A percentile compares a stretch with the other conserved stretches of the same genome.
These are phyloP conservation scores for Paecilomyces formosus DNA, from an alignment of 2,329 filamentous ascomycete species.

Conservation along the genomic window DNA sequence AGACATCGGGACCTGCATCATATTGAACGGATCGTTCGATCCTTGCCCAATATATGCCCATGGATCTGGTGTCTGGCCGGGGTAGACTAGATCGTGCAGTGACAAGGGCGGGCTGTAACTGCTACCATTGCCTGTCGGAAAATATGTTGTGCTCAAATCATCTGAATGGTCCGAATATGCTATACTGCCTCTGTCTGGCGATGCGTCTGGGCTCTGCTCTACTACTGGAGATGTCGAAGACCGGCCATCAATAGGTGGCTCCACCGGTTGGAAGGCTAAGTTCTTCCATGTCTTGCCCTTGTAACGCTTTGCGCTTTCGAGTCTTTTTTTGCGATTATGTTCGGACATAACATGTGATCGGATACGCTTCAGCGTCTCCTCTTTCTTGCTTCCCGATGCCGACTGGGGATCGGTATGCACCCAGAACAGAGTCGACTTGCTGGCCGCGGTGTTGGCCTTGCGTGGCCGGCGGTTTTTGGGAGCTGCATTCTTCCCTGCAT, in stretches of 20 bases:
- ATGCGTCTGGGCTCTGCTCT: not conserved
- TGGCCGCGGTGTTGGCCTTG: slow-evolving; percentile 20
- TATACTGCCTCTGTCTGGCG: not conserved
- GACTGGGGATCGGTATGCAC: slow-evolving; percentile 31
- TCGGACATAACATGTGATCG: slow-evolving; percentile 38
- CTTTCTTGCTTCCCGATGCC: slow-evolving; percentile 27
- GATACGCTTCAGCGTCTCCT: slow-evolving; percentile 34
- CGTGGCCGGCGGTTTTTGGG: slow-evolving; percentile 28
- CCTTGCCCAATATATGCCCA: slow-evolving; percentile 24
- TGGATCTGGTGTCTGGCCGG: slow-evolving; percentile 8
- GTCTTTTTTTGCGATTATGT: slow-evolving; percentile 34
- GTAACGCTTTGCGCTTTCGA: slow-evolving; percentile 31
- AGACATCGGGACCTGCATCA: slow-evolving; percentile 26
- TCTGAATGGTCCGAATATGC: not conserved
- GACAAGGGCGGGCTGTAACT: slow-evolving; percentile 7
- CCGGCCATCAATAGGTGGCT: slow-evolving; percentile 9
- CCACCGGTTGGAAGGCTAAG: slow-evolving; percentile 24
- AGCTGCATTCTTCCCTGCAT: slow-evolving; percentile 13
- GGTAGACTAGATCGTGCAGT: slow-evolving; percentile 8
- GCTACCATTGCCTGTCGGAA: not conserved
- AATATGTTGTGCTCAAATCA: not conserved
- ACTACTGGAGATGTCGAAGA: slow-evolving; percentile 1
- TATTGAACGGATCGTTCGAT: slow-evolving; percentile 28
- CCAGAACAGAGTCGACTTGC: slow-evolving; percentile 33
- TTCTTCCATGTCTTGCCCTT: slow-evolving; percentile 32